phyloP scores from a whole-genome alignment of 2,329 filamentous ascomycete species.

The Colletotrichum sp. region DNA sequence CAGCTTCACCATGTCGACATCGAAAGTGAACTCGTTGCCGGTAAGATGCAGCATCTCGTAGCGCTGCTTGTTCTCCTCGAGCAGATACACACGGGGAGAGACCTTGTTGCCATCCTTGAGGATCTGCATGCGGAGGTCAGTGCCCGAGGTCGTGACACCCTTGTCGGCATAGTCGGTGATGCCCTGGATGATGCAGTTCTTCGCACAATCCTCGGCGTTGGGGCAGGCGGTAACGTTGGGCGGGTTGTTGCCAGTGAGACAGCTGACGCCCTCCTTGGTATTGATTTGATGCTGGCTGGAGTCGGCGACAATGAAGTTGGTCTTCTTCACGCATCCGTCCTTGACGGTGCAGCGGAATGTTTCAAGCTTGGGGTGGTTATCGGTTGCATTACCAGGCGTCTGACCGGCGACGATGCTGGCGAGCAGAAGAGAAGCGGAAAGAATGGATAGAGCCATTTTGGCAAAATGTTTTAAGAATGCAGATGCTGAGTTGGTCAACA shows the following conservation, averaged over 20 bases:
- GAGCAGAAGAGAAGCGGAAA: conserved; percentile 12
- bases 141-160: conserved; percentile 30
- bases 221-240: conserved; percentile 47
- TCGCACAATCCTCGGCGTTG: conserved; percentile 47
- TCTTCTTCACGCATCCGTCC: conserved; percentile 50
- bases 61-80: conserved; percentile 53
- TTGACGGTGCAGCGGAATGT: conserved; percentile 56
- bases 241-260: conserved; percentile 28
- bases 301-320: conserved; percentile 58
- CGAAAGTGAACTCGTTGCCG: conserved; percentile 68
- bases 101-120: conserved; percentile 27
- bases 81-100: conserved; percentile 59
- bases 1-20: conserved; percentile 68
- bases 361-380: conserved; percentile 53
- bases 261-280: conserved; percentile 23
- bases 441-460: conserved; percentile 10
- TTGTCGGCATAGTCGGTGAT: conserved; percentile 46
- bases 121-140: conserved; percentile 30
- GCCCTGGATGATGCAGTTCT: conserved; percentile 57
- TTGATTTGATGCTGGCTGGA: conserved; percentile 44
- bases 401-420: conserved; percentile 9
- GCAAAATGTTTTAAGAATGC: not conserved
- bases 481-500: conserved; percentile 7
- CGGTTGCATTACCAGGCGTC: conserved; percentile 26
- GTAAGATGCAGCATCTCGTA: conserved; percentile 65